Evolutionary conservation across 2,329 filamentous ascomycete species (phyloP).

Genomic region (Pyrenophora seminiperda): DNA sequence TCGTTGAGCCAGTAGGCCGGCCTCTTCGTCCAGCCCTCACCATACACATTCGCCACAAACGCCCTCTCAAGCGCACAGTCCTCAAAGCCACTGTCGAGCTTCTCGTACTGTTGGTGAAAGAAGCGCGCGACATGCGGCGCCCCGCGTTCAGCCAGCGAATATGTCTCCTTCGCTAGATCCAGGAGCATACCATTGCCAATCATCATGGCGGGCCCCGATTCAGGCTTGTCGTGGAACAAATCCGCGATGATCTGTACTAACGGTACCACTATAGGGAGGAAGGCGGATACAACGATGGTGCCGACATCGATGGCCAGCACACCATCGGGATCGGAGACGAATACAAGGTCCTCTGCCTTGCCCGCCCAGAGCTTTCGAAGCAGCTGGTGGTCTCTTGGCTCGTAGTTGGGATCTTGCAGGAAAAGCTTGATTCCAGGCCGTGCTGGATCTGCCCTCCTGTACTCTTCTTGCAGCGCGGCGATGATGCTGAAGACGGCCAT

Average conservation of each 20-base stretch:
- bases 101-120: background rate
- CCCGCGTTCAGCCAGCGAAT: constrained; percentile 3
- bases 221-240: background rate
- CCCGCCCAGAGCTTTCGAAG: background rate
- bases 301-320: constrained; percentile 22
- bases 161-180: background rate
- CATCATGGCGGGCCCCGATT: constrained; percentile 6
- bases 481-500: constrained; percentile 22
- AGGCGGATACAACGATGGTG: constrained; percentile 21
- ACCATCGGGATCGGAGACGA: constrained; percentile 23
- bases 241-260: constrained; percentile 28
- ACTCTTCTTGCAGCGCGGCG: background rate
- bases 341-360: background rate
- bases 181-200: constrained; percentile 5
- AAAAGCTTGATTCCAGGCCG: constrained; percentile 13
- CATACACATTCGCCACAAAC: background rate
- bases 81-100: background rate
- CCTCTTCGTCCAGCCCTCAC: background rate
- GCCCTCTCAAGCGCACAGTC: background rate
- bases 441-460: background rate
- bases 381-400: constrained; percentile 6
- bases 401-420: constrained; percentile 26
- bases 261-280: constrained; percentile 17
- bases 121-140: background rate
- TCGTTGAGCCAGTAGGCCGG: background rate